These are phyloP conservation scores for Backusella mclennaniae DNA, from an alignment of 192 early-diverging fungal genomes.

Conservation along the genomic window DNA sequence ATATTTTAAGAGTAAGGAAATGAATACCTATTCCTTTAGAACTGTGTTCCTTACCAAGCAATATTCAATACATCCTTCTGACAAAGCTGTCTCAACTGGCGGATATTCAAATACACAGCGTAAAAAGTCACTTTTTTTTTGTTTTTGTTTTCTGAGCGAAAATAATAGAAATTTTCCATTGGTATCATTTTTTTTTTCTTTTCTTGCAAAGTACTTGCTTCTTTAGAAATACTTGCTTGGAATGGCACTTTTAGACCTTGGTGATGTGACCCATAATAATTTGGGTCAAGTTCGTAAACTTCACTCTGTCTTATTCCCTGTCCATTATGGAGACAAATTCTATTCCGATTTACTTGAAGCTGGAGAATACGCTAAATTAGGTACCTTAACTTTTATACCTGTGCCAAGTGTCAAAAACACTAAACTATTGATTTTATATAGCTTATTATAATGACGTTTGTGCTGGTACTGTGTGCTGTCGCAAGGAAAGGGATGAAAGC, in stretches of 20 bases:
- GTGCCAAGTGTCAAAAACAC: not conserved
- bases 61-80: not conserved
- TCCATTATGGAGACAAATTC: constrained; percentile 76
- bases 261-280: constrained; percentile 58
- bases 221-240: not conserved
- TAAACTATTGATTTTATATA: constrained; percentile 20
- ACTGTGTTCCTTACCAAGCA: not conserved
- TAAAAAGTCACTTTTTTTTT: constrained; percentile 5
- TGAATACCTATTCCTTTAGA: not conserved
- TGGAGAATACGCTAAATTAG: constrained; percentile 70
- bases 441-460: constrained; percentile 65
- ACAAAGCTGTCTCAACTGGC: not conserved
- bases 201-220: not conserved
- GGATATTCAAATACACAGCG: not conserved
- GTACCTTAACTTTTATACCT: constrained; percentile 32
- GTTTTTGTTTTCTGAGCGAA: not conserved
- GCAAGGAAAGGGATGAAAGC: constrained; percentile 57
- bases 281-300: constrained; percentile 69
- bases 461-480: constrained; percentile 86
- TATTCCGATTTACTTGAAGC: constrained; percentile 70
- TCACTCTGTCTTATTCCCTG: constrained; percentile 84
- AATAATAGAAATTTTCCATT: not conserved
- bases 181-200: not conserved
- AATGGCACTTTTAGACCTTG: constrained; percentile 30
- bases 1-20: not conserved